A percentile compares a stretch with the other conserved stretches of the same genome.
These are phyloP conservation scores for Talaromyces sp. DNA, from an alignment of 2,329 filamentous ascomycete genomes.

Conservation along the genomic window DNA sequence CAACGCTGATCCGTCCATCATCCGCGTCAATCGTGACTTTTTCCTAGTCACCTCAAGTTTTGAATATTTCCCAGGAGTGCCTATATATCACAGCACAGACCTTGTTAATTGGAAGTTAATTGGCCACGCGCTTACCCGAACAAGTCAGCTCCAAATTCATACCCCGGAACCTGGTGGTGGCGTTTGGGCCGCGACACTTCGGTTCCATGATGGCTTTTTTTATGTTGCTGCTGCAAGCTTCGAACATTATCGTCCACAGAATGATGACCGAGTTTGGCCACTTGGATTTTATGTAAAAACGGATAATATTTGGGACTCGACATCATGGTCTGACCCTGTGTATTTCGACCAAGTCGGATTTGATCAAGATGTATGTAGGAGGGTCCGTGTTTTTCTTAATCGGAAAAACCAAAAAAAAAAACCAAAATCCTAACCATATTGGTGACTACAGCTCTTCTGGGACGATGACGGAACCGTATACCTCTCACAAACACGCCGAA, in stretches of 20 bases:
- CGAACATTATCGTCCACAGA: conserved; percentile 1
- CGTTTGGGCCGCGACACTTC: conserved; percentile 38
- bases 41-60: conserved; percentile 46
- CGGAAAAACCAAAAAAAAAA: background rate
- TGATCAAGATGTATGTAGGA: conserved; percentile 51
- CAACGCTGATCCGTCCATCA: conserved; percentile 43
- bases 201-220: conserved; percentile 36
- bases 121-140: conserved; percentile 13
- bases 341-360: conserved; percentile 10
- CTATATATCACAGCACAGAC: conserved; percentile 43
- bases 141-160: conserved; percentile 27
- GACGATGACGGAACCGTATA: conserved; percentile 49
- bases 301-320: conserved; percentile 6
- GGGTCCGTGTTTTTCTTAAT: background rate
- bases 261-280: conserved; percentile 5
- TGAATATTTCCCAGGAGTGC: conserved; percentile 42
- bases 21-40: conserved; percentile 38
- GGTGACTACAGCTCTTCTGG: conserved; percentile 43
- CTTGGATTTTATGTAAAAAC: conserved; percentile 5
- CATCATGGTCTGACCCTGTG: conserved; percentile 6
- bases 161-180: conserved; percentile 35
- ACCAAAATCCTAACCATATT: background rate
- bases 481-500: conserved; percentile 39
- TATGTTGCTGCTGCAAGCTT: conserved; percentile 35
- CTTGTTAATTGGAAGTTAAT: conserved; percentile 39